These are phyloP conservation scores for Cicer chorassanicum DNA, from an alignment of 306 rosid species.

Conservation along the genomic window DNA sequence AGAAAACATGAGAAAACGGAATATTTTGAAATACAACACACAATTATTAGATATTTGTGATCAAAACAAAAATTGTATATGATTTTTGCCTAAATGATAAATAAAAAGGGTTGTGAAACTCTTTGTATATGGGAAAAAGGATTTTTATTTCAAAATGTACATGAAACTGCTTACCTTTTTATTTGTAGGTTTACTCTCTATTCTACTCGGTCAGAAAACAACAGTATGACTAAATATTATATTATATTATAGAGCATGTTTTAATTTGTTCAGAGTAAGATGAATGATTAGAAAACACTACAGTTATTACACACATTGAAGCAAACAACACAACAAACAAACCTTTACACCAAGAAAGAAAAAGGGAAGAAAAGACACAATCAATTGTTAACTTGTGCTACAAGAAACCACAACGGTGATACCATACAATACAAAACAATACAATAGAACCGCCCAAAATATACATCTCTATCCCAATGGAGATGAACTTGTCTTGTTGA, in stretches of 20 bases:
- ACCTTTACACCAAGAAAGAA: constrained; percentile 12
- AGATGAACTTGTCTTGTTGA: constrained; percentile 19
- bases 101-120: too few species aligned
- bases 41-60: too few species aligned
- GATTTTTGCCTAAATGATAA: too few species aligned
- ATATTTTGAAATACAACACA: too few species aligned
- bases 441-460: constrained; percentile 20
- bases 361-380: background rate
- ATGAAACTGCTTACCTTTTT: too few species aligned
- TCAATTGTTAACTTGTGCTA: constrained; percentile 38
- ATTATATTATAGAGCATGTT: background rate
- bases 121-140: too few species aligned
- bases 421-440: constrained; percentile 8
- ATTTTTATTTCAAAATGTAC: too few species aligned
- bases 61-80: too few species aligned
- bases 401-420: constrained; percentile 18
- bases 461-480: constrained; percentile 29
- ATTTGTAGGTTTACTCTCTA: too few species aligned
- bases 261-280: constrained; percentile 3
- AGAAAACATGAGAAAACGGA: too few species aligned
- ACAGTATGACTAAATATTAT: too few species aligned
- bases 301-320: background rate
- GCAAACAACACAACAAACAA: constrained; percentile 41
- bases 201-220: too few species aligned
- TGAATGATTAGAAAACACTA: background rate